Conservation (phyloP, 352 stramenopile species). For the Phytopythium helicoides region DNA sequence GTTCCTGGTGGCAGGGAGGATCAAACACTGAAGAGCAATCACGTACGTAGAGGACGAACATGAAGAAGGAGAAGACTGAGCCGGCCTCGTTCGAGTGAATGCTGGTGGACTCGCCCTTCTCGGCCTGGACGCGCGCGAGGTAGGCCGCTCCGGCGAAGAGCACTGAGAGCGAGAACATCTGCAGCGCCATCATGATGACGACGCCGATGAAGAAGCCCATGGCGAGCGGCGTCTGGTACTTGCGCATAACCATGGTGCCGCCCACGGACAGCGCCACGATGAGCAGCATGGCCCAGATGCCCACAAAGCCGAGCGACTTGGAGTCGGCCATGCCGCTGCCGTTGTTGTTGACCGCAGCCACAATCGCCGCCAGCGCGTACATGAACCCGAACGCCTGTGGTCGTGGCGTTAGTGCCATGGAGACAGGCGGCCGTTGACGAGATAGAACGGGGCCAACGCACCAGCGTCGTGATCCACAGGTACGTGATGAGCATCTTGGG, state of each 20-base stretch:
- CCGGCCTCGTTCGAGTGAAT: constrained; percentile 77
- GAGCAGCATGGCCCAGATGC: constrained; percentile 83
- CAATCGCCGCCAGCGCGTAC: constrained; percentile 83
- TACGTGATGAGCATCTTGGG: constrained; percentile 85
- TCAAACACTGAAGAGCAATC: neutral
- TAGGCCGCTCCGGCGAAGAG: constrained; percentile 75
- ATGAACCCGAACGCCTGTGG: constrained; percentile 77
- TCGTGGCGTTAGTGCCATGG: constrained; percentile 52
- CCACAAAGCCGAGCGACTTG: constrained; percentile 81
- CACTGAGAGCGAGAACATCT: constrained; percentile 83
- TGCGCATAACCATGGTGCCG: constrained; percentile 88
- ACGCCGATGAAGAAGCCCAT: constrained; percentile 90
- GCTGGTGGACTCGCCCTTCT: constrained; percentile 49
- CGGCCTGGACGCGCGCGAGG: constrained; percentile 61
- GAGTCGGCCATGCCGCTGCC: constrained; percentile 56
- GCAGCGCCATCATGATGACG: constrained; percentile 89
- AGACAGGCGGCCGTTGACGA: too few relatives aligned
- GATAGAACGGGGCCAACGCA: constrained; percentile 60
- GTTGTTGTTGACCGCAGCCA: constrained; percentile 80
- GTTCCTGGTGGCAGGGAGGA: constrained; percentile 2
- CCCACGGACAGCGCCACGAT: constrained; percentile 76
- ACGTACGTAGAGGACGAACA: constrained; percentile 85
- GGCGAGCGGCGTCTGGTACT: constrained; percentile 83
- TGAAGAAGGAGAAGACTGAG: constrained; percentile 85
- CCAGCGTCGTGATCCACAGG: constrained; percentile 78